phyloP scores from a whole-genome alignment of 768 basidiomycete species.

The Tephrocybe sp. region DNA sequence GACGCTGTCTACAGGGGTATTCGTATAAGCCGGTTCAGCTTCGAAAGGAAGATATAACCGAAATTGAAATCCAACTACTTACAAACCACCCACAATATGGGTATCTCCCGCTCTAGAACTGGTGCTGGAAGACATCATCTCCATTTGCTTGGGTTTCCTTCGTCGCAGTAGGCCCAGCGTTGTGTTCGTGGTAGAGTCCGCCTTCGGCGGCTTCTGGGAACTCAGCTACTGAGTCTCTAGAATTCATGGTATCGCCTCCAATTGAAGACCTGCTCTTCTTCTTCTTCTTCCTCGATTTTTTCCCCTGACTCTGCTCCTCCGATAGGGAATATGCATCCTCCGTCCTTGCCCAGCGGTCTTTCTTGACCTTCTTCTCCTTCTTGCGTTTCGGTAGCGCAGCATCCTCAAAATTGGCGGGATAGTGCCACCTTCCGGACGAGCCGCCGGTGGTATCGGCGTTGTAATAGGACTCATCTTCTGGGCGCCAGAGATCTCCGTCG shows the following conservation, averaged over 20 bases:
- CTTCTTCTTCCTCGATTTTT: conserved; percentile 73
- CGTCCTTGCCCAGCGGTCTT: conserved; percentile 85
- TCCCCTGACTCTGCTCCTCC: conserved; percentile 41
- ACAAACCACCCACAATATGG: neutral
- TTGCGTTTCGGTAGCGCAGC: conserved; percentile 43
- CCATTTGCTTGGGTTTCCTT: conserved; percentile 25
- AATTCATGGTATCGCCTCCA: conserved; percentile 34
- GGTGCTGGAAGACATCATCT: conserved; percentile 62
- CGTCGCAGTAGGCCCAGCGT: conserved; percentile 18
- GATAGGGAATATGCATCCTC: conserved; percentile 77
- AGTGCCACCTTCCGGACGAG: conserved; percentile 72
- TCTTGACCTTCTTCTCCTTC: conserved; percentile 78
- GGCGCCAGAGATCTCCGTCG: conserved; percentile 67
- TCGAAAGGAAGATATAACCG: conserved; percentile 3
- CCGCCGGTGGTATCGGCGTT: conserved; percentile 37
- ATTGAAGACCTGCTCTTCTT: conserved; percentile 55
- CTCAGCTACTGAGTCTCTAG: conserved; percentile 42
- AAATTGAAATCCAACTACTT: conserved; percentile 5
- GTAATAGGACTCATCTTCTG: conserved; percentile 79
- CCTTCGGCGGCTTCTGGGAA: conserved; percentile 76
- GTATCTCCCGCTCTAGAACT: conserved; percentile 44
- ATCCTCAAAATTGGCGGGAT: conserved; percentile 84
- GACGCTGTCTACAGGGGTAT: conserved; percentile 10
- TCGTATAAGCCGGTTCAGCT: conserved; percentile 1
- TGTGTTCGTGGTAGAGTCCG: conserved; percentile 53